Evolutionary conservation across 2,329 filamentous ascomycete genomes (phyloP), one percentile per base, ranked within the genome.

Genomic region (Penicillium polonicum): DNA sequence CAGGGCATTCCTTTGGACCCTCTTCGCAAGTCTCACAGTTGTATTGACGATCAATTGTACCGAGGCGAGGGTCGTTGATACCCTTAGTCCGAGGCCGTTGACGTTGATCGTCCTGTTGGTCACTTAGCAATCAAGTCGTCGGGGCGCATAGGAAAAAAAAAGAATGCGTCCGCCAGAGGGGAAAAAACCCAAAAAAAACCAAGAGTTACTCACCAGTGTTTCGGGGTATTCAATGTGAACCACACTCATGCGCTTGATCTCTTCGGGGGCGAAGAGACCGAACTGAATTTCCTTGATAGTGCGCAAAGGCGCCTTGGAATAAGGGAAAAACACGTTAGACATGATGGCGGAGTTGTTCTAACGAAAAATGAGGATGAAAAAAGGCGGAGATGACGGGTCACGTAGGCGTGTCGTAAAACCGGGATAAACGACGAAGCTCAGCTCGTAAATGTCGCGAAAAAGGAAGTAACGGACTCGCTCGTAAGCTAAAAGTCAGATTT

Each of bases 281-380:
- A 99, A 99, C 83, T 99, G 95, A 70, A 99, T 96, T 84, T 99
- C 95, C 84, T 97, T 89, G 71, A 99, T 92, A 66, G 90, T 96
- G 83, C 94, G 93, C 85, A 97, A 85, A 77, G 92, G 92, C 85
- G 90, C 92, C 85, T 90, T 92, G 76, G 91, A 96, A 79, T 92
- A 91, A 73, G 89, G 84, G 74, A 96, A 96, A 75, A 88, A 88
- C 67, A 93, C 88, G 80, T 95, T 96, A 81, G 93, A 85, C 94
- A 99, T 96, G 72, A 72, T 90, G 79, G 74, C 75, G 72, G 67
- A 72, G 68, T 63, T 58, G 60, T 64, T 53, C 56, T 48, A 57
- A 55, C 62, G 45, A 52, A 52, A 56, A 39, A 58, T 53, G 53
- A 53, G 39, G 43, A 62, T 57, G 49, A 23, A 57, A 48, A 48